Conservation (phyloP, 305 asterid species). For the Fraxinus greggii region DNA sequence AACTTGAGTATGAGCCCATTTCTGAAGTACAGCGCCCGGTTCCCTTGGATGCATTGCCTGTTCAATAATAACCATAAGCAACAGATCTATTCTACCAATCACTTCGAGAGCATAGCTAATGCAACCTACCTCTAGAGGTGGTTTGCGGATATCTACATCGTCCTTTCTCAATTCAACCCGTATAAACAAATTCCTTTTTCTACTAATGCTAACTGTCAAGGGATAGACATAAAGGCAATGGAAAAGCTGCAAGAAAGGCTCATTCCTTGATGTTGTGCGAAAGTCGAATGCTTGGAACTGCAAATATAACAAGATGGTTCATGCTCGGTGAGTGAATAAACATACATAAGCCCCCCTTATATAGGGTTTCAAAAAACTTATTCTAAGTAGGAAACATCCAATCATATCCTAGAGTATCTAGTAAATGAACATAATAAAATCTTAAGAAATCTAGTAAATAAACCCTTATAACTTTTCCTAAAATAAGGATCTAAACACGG, state of each 20-base stretch:
- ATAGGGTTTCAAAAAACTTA: background rate
- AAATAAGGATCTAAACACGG: background rate
- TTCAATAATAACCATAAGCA: constrained; percentile 27
- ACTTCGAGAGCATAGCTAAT: constrained; percentile 28
- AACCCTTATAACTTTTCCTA: background rate
- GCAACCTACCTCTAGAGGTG: constrained; percentile 79
- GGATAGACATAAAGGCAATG: constrained; percentile 98
- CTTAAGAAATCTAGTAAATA: background rate
- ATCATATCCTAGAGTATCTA: background rate
- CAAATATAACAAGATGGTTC: constrained; percentile 23
- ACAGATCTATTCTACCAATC: constrained; percentile 27
- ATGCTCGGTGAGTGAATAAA: constrained; percentile 8
- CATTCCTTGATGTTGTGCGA: constrained; percentile 91
- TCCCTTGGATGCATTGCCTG: constrained; percentile 95
- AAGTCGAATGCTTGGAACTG: constrained; percentile 99
- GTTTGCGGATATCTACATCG: constrained; percentile 72
- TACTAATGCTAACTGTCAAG: constrained; percentile 78
- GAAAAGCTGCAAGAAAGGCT: constrained; percentile 95
- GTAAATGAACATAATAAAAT: background rate
- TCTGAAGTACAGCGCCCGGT: constrained; percentile 68
- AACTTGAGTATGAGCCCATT: constrained; percentile 87
- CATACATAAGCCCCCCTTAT: background rate
- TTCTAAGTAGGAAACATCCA: background rate
- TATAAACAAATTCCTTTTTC: constrained; percentile 93
- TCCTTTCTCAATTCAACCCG: constrained; percentile 93